Conservation (phyloP, 2,329 filamentous ascomycete genomes). For the Xylaria sp. region DNA sequence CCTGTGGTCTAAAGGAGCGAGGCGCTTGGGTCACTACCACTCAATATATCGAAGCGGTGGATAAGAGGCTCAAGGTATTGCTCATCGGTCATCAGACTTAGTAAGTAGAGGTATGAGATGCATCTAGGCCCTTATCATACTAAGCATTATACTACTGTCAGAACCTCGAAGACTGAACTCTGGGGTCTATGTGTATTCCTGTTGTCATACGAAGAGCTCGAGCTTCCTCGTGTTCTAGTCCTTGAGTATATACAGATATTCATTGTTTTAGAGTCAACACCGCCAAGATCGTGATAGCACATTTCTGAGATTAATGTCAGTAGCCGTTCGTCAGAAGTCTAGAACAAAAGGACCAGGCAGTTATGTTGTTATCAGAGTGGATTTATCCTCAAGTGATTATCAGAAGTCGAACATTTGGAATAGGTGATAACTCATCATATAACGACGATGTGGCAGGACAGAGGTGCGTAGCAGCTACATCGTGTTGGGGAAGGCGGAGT, state of each 20-base stretch:
- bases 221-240: too few species aligned
- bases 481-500: neutral
- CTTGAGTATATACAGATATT: too few species aligned
- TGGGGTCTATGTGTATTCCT: too few species aligned
- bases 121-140: too few species aligned
- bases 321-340: neutral
- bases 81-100: neutral
- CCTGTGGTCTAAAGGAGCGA: neutral
- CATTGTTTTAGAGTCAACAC: too few species aligned
- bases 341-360: neutral
- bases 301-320: slow-evolving; percentile 21
- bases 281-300: neutral
- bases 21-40: neutral
- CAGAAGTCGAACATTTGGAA: slow-evolving; percentile 51
- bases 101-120: neutral
- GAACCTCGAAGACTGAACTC: too few species aligned
- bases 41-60: neutral
- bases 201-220: too few species aligned
- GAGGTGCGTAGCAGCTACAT: neutral
- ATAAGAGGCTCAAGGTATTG: neutral
- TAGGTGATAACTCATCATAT: slow-evolving; percentile 46
- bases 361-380: slow-evolving; percentile 43
- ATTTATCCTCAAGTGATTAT: slow-evolving; percentile 47
- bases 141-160: too few species aligned
- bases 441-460: slow-evolving; percentile 6